Percentiles rank a stretch among this genome's conserved stretches.
Conservation (phyloP, 2,329 filamentous ascomycete genomes). For the Xylariaceae sp. region DNA sequence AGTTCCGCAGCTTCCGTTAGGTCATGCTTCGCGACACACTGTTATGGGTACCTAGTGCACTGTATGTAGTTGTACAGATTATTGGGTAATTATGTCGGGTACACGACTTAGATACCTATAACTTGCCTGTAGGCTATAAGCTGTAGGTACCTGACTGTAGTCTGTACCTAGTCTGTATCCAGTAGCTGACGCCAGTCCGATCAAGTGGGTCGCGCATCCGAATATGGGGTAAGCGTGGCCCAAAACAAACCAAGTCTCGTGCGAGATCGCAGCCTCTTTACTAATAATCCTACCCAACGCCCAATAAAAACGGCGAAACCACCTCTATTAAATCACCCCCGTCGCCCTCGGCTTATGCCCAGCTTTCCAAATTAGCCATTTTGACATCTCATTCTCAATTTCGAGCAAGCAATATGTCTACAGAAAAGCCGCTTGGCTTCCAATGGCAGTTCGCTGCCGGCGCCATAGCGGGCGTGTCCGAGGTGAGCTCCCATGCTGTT, state of each 20-base stretch:
- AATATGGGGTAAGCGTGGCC: too few relatives aligned
- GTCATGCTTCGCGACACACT: too few relatives aligned
- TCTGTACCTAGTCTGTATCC: too few relatives aligned
- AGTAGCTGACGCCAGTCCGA: too few relatives aligned
- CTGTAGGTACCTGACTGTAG: too few relatives aligned
- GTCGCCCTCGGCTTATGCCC: constrained; percentile 18
- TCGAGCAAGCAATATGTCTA: constrained; percentile 15
- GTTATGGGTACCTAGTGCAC: too few relatives aligned
- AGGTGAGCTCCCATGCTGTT: constrained; percentile 55
- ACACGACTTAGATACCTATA: too few relatives aligned
- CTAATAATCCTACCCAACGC: not conserved
- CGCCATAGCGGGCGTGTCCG: constrained; percentile 95
- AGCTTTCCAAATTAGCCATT: constrained; percentile 15
- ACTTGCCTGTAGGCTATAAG: too few relatives aligned
- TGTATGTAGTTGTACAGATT: too few relatives aligned
- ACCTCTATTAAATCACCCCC: constrained; percentile 13
- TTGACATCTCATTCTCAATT: not conserved
- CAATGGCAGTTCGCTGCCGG: constrained; percentile 41
- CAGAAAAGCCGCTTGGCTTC: constrained; percentile 24
- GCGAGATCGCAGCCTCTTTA: constrained; percentile 14
- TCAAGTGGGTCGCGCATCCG: too few relatives aligned
- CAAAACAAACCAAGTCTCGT: not conserved
- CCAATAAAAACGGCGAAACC: constrained; percentile 3
- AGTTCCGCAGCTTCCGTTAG: too few relatives aligned
- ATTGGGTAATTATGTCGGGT: too few relatives aligned